Conservation (phyloP, 176 grass and related monocot genomes). For the Triticum aestivum region DNA sequence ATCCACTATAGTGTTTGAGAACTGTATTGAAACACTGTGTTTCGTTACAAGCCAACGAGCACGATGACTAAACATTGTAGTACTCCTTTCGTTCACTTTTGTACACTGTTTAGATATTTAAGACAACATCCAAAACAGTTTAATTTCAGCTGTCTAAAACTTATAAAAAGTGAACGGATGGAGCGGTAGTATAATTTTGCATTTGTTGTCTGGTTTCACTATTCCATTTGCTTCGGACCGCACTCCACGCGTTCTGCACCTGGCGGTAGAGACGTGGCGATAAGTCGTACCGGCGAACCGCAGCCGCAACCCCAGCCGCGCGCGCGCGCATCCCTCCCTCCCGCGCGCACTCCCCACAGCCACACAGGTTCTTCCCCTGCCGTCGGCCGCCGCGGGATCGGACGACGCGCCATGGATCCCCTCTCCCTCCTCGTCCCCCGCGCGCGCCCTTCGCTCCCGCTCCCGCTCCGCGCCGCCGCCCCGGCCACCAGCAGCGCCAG, state of each 20-base stretch:
- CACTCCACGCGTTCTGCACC: not conserved
- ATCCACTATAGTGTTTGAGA: no score
- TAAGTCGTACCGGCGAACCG: not conserved
- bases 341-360: not conserved
- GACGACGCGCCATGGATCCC: constrained; percentile 18
- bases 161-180: no score
- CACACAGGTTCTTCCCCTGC: not conserved
- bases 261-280: constrained; percentile 4
- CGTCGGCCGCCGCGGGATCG: not conserved
- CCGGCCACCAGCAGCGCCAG: not conserved
- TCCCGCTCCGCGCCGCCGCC: not conserved
- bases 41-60: no score
- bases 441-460: not conserved
- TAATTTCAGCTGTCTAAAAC: no score
- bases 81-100: no score
- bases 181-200: no score
- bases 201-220: no score
- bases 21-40: no score
- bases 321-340: not conserved
- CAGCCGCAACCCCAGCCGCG: not conserved
- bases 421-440: not conserved
- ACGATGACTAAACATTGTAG: no score
- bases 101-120: no score
- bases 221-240: no score
- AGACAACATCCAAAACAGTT: no score